Conservation (phyloP, 2,329 filamentous ascomycete species). For the Grosmannia penicillata region DNA sequence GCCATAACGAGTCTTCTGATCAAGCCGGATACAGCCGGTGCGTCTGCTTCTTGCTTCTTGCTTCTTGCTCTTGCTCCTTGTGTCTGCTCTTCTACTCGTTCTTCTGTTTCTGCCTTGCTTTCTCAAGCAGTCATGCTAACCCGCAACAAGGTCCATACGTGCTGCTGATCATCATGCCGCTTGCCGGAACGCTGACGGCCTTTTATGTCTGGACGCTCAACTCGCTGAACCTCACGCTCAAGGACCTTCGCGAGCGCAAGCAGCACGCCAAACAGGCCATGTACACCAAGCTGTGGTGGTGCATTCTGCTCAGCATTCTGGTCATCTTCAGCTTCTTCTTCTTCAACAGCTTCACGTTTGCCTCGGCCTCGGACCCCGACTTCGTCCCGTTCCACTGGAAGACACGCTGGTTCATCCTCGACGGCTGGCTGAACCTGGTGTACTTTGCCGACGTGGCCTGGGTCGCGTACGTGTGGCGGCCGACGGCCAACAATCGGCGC, state of each 20-base stretch:
- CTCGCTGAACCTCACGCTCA: slow-evolving; percentile 86
- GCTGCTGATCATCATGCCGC: slow-evolving; percentile 79
- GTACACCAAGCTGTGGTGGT: slow-evolving; percentile 99
- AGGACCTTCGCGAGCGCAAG: slow-evolving; percentile 87
- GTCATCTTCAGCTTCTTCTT: slow-evolving; percentile 99
- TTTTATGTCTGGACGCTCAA: slow-evolving; percentile 99
- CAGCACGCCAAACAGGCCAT: slow-evolving; percentile 86
- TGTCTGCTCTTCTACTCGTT: neutral
- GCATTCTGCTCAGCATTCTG: slow-evolving; percentile 78
- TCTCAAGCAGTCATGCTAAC: slow-evolving; percentile 8
- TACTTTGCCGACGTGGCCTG: slow-evolving; percentile 90
- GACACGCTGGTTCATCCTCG: slow-evolving; percentile 89
- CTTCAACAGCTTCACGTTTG: slow-evolving; percentile 92
- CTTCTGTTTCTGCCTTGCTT: neutral
- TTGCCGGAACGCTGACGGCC: slow-evolving; percentile 81
- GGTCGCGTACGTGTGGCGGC: slow-evolving; percentile 90
- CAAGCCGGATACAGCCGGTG: slow-evolving; percentile 69
- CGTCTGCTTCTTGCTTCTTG: slow-evolving; percentile 13
- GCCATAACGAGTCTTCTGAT: slow-evolving; percentile 79
- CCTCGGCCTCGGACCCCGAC: slow-evolving; percentile 66
- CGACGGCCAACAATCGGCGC: slow-evolving; percentile 87
- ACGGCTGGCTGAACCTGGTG: slow-evolving; percentile 93
- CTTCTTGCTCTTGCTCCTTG: neutral
- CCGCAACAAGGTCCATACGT: slow-evolving; percentile 58
- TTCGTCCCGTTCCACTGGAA: slow-evolving; percentile 97